phyloP scores from a whole-genome alignment of 148 eudicot species.

The Talinum fruticosum region DNA sequence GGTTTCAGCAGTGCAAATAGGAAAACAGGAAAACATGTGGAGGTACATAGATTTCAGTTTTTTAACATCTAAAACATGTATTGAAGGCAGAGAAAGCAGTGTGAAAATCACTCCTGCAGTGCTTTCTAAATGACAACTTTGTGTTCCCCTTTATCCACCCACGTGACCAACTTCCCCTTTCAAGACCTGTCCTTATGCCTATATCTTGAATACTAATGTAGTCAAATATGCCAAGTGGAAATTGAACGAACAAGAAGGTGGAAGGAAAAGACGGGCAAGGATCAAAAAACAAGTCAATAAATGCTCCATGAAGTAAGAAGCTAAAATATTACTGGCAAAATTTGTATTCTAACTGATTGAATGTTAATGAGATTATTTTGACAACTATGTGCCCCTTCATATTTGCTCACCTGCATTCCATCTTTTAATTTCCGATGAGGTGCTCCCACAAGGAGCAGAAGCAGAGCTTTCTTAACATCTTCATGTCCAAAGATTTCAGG shows the following conservation, averaged over 20 bases:
- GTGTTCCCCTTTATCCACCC: neutral
- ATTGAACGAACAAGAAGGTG: neutral
- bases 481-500: conserved; percentile 99
- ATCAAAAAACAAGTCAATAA: neutral
- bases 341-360: neutral
- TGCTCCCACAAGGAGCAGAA: conserved; percentile 97
- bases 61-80: neutral
- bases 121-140: neutral
- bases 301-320: neutral
- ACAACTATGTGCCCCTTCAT: neutral
- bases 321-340: neutral
- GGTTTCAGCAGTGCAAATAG: neutral
- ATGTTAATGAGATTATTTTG: neutral
- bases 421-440: conserved; percentile 90
- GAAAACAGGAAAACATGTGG: neutral
- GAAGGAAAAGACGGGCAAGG: neutral
- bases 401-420: conserved; percentile 82
- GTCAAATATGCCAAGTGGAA: neutral
- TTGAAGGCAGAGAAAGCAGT: neutral
- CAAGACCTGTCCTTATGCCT: neutral
- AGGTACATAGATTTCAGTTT: neutral
- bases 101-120: neutral
- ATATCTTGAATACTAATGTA: neutral
- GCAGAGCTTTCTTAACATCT: conserved; percentile 94
- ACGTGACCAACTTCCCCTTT: neutral